These are phyloP conservation scores for Ustilago cynodontis DNA, from an alignment of 1,284 basidiomycete species.

Conservation along the genomic window DNA sequence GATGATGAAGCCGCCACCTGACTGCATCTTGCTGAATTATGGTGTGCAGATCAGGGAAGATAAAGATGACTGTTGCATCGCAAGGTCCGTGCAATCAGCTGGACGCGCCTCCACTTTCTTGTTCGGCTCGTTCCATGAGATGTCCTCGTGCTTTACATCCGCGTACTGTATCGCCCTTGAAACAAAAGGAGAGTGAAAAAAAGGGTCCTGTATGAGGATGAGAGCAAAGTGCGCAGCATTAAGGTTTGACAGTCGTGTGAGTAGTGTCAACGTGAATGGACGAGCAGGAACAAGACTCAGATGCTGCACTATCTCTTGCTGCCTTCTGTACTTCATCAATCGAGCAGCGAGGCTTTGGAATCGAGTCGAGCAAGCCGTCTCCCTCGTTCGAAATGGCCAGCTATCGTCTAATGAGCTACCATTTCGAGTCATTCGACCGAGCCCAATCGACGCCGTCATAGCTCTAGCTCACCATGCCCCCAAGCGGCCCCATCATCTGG, in stretches of 20 bases:
- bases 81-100: conserved; percentile 8
- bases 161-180: conserved; percentile 17
- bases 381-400: not conserved
- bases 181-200: conserved; percentile 3
- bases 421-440: not conserved
- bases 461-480: conserved; percentile 6
- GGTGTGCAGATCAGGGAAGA: not conserved
- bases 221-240: not conserved
- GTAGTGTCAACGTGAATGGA: too few relatives aligned
- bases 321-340: too few relatives aligned
- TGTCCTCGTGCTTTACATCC: not conserved
- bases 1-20: conserved; percentile 44
- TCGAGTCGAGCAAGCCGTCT: too few relatives aligned
- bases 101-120: conserved; percentile 8
- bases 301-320: too few relatives aligned
- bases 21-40: conserved; percentile 19
- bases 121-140: not conserved
- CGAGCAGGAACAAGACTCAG: too few relatives aligned
- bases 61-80: conserved; percentile 6
- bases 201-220: conserved; percentile 12
- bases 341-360: too few relatives aligned
- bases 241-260: conserved; percentile 2
- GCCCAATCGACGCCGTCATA: not conserved
- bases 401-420: not conserved
- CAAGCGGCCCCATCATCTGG: conserved; percentile 44